Base-by-base conservation (phyloP, 2,329 filamentous ascomycete species). In the Xylaria sp. region DNA sequence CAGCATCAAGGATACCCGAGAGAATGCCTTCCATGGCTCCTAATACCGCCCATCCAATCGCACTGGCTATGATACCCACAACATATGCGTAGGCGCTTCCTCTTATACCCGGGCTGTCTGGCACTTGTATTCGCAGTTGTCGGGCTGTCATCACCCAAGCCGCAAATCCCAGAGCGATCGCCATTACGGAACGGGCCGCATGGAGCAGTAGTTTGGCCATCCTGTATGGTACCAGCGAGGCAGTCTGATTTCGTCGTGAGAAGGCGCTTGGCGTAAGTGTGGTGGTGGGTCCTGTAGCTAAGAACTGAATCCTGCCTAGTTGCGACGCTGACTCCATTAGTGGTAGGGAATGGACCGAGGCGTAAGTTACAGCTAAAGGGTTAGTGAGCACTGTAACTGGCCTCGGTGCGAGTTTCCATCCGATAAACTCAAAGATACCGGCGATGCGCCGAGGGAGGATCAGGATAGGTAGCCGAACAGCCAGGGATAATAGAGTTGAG, bases 101-200 rank as follows among this genome's bases (percentile, higher is more conserved):
- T 54, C 88, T 88, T 59, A 91, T 78, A 0, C 88, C 86, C 60
- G 80, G 73, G 1, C 85, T 85, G 46, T 83, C 86, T 65, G 80
- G 89, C 68, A 82, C 81, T 76, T 82, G 83, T 23, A 96, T 83
- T 60, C 87, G 84, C 4, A 97, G 84, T 80, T 92, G 90, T 71
- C 93, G 90, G 11, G 96, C 94, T 42, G 94, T 97, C 56, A 93
- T 92, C 9, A 98, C 93, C 96, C 96, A 99, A n/a, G 93, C 95
- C 4, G 93, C 94, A 76, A 98, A 97, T 0, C 95, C 95, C 36
- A 99, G 87, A 0, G 90, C 92, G 56, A 94, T 89, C 0, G 93
- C 93, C 89, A 97, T 97, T 76, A 97, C 92, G 78, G 95, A 92
- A 20, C 95, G 89, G 1, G 94, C 96, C 3, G 95, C 93, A 74